Base-by-base conservation (phyloP, 306 rosid species). In the Arachis stenosperma region DNA sequence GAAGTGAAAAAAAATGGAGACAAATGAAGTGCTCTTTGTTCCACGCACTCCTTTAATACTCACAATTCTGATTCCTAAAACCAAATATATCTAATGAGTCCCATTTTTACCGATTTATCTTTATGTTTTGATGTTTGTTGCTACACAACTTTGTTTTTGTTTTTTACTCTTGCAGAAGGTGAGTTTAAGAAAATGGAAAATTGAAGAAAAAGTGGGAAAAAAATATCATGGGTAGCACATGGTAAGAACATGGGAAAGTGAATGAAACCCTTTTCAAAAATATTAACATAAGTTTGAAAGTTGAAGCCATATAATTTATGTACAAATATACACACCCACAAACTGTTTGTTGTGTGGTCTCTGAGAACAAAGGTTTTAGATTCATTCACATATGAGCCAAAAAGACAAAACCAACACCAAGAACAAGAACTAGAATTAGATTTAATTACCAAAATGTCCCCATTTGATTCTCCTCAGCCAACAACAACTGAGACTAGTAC, bases 281-380 rank as follows among this genome's bases (percentile, higher is more conserved):
- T 48, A 48, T 48, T 48, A 48, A 10, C 54, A 3, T 14, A 5
- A 11, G 13, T 47, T 48, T 13, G 6, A 50, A 52, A 14, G 10
- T 11, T n/a, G 27, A 52, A 50, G 13, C 27, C 5, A 22, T 22
- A 52, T 6, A 5, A 52, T 12, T 10, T 46, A 46, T 6, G 5
- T 44, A 44, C 5, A 48, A 7, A 48, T 48, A 10, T 48, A 48
- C 30, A 57, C 33, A 54, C 63, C 30, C 50, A 70, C 14, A 5
- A 60, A 4, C 6, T 33, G 37, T 33, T 3, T 56, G 14, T 14
- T 56, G 71, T 15, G 59, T 56, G 50, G 77, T 17, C 37, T 82
- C 57, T n/a, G 86, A 76, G 46, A 68, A 65, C 64, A 80, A 72
- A 77, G 78, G 82, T 17, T 81, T 83, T 29, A 77, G 90, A 79